Percentiles rank a stretch among this genome's conserved stretches.
phyloP scores from a whole-genome alignment of 805 yeast genomes.

The Lachancea waltii region DNA sequence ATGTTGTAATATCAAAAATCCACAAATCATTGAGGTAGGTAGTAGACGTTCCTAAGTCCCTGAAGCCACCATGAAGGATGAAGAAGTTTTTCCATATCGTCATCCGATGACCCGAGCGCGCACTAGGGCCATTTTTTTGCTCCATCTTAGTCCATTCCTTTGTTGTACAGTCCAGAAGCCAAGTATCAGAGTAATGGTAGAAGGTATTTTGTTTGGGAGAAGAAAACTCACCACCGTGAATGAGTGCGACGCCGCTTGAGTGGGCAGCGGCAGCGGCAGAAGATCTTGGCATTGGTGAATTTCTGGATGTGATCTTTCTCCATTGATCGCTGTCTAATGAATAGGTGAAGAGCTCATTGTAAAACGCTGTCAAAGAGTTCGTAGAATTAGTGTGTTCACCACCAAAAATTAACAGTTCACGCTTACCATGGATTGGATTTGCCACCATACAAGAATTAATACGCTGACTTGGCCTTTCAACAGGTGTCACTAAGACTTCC shows the following conservation, averaged over 20 bases:
- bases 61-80: conserved; percentile 83
- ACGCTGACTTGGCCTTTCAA: conserved; percentile 58
- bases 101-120: conserved; percentile 90
- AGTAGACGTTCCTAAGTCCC: conserved; percentile 80
- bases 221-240: conserved; percentile 96
- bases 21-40: conserved; percentile 81
- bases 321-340: conserved; percentile 72
- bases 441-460: conserved; percentile 71
- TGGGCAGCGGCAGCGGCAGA: conserved; percentile 92
- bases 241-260: conserved; percentile 75
- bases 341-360: conserved; percentile 73
- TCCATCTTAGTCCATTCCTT: conserved; percentile 92
- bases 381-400: conserved; percentile 62
- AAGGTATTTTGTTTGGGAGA: conserved; percentile 94
- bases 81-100: conserved; percentile 88
- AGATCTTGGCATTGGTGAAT: conserved; percentile 86
- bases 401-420: conserved; percentile 80
- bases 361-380: conserved; percentile 53
- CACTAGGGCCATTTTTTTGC: conserved; percentile 63
- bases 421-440: conserved; percentile 65
- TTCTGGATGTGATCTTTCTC: conserved; percentile 73
- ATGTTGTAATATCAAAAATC: conserved; percentile 84
- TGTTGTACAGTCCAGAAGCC: conserved; percentile 79
- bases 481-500: conserved; percentile 55
- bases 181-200: conserved; percentile 93